These are phyloP conservation scores for Exophiala sideris DNA, from an alignment of 2,329 filamentous ascomycete species.

Conservation along the genomic window DNA sequence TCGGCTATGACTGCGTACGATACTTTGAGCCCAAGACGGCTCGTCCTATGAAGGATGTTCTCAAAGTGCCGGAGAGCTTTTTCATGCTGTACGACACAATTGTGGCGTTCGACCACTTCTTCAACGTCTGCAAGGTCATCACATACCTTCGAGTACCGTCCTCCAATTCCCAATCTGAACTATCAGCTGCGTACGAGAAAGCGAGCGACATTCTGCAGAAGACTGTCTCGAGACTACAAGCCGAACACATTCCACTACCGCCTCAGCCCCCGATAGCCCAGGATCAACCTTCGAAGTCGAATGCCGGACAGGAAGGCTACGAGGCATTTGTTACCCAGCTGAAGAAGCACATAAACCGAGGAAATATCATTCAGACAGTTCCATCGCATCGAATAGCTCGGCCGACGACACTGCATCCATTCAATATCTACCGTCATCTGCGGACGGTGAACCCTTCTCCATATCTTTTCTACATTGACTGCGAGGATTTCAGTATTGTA, in stretches of 20 bases:
- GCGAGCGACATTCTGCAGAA: conserved; percentile 62
- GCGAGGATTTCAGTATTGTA: conserved; percentile 87
- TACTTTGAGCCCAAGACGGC: conserved; percentile 99
- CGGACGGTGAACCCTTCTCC: conserved; percentile 97
- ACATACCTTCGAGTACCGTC: conserved; percentile 77
- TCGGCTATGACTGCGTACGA: conserved; percentile 93
- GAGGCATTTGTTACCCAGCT: conserved; percentile 80
- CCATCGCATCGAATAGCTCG: conserved; percentile 90
- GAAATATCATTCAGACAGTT: conserved; percentile 97
- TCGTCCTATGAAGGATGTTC: conserved; percentile 79
- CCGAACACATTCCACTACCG: conserved; percentile 73
- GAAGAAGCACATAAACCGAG: conserved; percentile 85
- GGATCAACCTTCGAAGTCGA: conserved; percentile 79
- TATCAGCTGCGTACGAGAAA: conserved; percentile 67
- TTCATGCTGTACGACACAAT: conserved; percentile 98
- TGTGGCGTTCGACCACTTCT: conserved; percentile 92
- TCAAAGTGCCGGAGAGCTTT: conserved; percentile 85
- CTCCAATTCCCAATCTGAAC: conserved; percentile 43
- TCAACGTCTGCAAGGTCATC: conserved; percentile 86
- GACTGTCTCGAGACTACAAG: conserved; percentile 68
- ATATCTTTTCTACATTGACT: conserved; percentile 95
- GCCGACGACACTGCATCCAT: conserved; percentile 86
- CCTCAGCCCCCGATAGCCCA: conserved; percentile 69
- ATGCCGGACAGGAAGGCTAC: conserved; percentile 85
- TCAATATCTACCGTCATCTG: conserved; percentile 95